A percentile compares a stretch with the other conserved stretches of the same genome.
Conservation (phyloP, 768 basidiomycete genomes). For the Trametes cingulata region DNA sequence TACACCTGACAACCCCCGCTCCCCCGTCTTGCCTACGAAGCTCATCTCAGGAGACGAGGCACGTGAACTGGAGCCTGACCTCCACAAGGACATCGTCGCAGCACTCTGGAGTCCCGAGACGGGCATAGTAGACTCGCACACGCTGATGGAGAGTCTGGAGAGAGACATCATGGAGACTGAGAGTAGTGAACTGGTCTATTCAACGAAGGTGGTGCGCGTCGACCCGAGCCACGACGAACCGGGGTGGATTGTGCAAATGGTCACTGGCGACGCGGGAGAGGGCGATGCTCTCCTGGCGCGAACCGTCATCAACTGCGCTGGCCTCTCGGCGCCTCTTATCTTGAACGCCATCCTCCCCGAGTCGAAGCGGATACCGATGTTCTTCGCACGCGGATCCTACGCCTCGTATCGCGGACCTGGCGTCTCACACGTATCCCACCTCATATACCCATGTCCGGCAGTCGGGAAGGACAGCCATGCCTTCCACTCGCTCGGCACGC, state of each 20-base stretch:
- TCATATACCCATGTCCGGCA: slow-evolving; percentile 92
- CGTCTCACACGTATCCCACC: slow-evolving; percentile 59
- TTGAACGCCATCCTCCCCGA: slow-evolving; percentile 68
- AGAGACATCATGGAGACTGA: slow-evolving; percentile 75
- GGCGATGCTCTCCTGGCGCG: slow-evolving; percentile 70
- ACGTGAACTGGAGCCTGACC: slow-evolving; percentile 75
- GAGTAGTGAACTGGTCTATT: slow-evolving; percentile 68
- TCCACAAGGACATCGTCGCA: slow-evolving; percentile 66
- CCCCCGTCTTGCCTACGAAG: slow-evolving; percentile 56
- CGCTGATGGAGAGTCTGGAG: slow-evolving; percentile 81
- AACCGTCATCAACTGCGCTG: slow-evolving; percentile 81
- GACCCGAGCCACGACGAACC: slow-evolving; percentile 52
- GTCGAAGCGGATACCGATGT: slow-evolving; percentile 65
- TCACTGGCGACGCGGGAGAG: slow-evolving; percentile 49
- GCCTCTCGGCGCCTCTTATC: slow-evolving; percentile 69
- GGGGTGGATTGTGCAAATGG: slow-evolving; percentile 89
- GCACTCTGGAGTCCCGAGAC: slow-evolving; percentile 86
- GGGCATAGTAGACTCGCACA: slow-evolving; percentile 88
- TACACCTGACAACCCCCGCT: slow-evolving; percentile 24
- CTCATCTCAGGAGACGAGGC: slow-evolving; percentile 71
- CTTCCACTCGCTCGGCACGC: slow-evolving; percentile 89
- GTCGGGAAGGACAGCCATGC: slow-evolving; percentile 54
- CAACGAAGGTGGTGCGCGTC: slow-evolving; percentile 82
- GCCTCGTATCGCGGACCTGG: slow-evolving; percentile 86
- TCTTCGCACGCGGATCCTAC: slow-evolving; percentile 84